These are phyloP conservation scores for Pleurotus djamor DNA, from an alignment of 768 basidiomycete species.

Conservation along the genomic window DNA sequence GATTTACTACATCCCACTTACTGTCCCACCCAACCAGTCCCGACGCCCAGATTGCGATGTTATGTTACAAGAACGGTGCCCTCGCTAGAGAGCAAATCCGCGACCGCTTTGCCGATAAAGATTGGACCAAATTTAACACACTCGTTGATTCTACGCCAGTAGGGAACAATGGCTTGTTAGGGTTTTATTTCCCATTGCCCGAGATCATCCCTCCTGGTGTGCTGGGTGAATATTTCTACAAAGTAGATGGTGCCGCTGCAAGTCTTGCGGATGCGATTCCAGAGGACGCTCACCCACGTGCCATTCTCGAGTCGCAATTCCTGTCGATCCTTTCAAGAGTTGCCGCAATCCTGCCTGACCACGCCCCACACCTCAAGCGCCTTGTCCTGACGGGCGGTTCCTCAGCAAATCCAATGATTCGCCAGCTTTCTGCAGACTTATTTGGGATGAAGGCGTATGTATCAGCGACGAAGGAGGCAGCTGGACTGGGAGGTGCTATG, in stretches of 20 bases:
- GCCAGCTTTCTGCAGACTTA: constrained; percentile 77
- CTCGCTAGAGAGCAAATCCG: constrained; percentile 78
- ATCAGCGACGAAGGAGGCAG: constrained; percentile 65
- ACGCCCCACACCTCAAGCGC: constrained; percentile 54
- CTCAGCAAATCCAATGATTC: constrained; percentile 68
- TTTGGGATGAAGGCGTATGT: constrained; percentile 75
- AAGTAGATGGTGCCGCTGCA: constrained; percentile 20
- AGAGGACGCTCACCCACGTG: constrained; percentile 56
- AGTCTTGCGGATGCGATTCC: constrained; percentile 37
- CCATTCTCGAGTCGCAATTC: constrained; percentile 84
- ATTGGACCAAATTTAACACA: constrained; percentile 73
- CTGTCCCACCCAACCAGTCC: constrained; percentile 65
- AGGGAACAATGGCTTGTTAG: constrained; percentile 60
- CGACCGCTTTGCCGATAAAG: constrained; percentile 53
- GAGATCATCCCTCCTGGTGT: constrained; percentile 88
- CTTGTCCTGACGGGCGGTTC: constrained; percentile 81
- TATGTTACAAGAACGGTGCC: constrained; percentile 90
- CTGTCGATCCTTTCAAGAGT: constrained; percentile 77
- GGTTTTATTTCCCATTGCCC: constrained; percentile 80
- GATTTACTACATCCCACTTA: constrained; percentile 74
- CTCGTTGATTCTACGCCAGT: constrained; percentile 51
- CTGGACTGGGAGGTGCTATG: constrained; percentile 69
- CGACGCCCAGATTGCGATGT: constrained; percentile 79
- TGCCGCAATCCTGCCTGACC: constrained; percentile 58
- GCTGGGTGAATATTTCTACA: constrained; percentile 54